Evolutionary conservation across 2,329 filamentous ascomycete species (phyloP).

Genomic region (Talaromyces sp.): DNA sequence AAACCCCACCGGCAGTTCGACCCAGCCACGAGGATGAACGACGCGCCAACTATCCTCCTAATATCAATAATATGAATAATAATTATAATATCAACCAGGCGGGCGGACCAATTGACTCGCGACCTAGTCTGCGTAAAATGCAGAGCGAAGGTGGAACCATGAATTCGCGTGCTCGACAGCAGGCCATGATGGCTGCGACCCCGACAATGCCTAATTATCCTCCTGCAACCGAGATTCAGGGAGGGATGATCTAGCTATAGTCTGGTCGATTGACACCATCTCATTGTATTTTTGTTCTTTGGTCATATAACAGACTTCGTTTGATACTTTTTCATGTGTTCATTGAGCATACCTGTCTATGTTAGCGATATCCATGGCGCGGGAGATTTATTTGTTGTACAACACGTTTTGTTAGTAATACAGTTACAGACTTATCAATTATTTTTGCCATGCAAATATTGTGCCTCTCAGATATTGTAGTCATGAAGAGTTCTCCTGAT

Average conservation of each 20-base stretch:
- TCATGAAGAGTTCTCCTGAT: neutral
- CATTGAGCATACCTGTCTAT: conserved; percentile 1
- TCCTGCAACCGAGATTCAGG: conserved; percentile 27
- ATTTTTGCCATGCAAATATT: neutral
- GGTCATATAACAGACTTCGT: neutral
- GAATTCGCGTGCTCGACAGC: conserved; percentile 44
- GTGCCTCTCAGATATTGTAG: neutral
- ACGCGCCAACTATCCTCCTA: conserved; percentile 26
- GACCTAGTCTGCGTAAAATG: conserved; percentile 46
- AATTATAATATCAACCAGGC: conserved; percentile 9
- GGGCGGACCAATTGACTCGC: conserved; percentile 27
- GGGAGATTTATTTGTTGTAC: conserved; percentile 2
- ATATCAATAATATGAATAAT: conserved; percentile 6
- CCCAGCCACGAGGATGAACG: conserved; percentile 38
- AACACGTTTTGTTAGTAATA: neutral
- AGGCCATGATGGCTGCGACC: conserved; percentile 30
- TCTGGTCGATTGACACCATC: neutral
- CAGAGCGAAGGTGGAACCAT: conserved; percentile 51
- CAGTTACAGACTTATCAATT: neutral
- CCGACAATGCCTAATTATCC: conserved; percentile 29
- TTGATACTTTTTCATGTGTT: neutral
- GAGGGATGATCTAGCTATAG: conserved; percentile 38
- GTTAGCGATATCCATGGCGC: conserved; percentile 17
- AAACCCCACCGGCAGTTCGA: conserved; percentile 22
- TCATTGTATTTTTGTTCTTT: neutral